A percentile compares a stretch with the other conserved stretches of the same genome.
These are phyloP conservation scores for Actinomortierella wolfii DNA, from an alignment of 371 early-diverging fungal species.

Conservation along the genomic window DNA sequence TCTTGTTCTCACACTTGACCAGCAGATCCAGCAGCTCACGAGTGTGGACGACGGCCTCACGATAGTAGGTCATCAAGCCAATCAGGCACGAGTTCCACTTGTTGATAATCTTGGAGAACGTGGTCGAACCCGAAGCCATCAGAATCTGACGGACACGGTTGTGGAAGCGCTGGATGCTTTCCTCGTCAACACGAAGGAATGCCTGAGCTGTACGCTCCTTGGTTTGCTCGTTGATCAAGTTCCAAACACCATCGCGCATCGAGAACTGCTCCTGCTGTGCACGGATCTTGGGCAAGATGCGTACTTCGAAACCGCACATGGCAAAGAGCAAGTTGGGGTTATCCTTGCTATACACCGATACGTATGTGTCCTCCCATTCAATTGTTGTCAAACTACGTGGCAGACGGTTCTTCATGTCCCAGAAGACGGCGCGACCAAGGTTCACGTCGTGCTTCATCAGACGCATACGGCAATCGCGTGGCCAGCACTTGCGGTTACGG, in stretches of 20 bases:
- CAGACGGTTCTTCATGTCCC: constrained; percentile 98
- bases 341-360: constrained; percentile 94
- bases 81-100: constrained; percentile 97
- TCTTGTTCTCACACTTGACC: constrained; percentile 97
- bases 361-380: constrained; percentile 98
- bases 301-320: constrained; percentile 87
- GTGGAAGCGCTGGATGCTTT: constrained; percentile 90
- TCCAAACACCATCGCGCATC: constrained; percentile 96
- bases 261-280: constrained; percentile 87
- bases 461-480: constrained; percentile 98
- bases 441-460: constrained; percentile 98
- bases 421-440: constrained; percentile 94
- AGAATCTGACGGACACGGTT: constrained; percentile 97
- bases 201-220: constrained; percentile 98
- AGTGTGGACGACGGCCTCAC: constrained; percentile 98
- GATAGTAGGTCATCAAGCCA: constrained; percentile 96
- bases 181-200: constrained; percentile 93
- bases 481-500: constrained; percentile 97
- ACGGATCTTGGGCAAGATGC: constrained; percentile 90
- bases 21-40: constrained; percentile 95
- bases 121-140: constrained; percentile 96
- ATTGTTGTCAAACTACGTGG: constrained; percentile 96
- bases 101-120: constrained; percentile 98
- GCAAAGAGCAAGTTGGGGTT: constrained; percentile 95
- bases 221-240: constrained; percentile 92